Conservation (phyloP, 2,329 filamentous ascomycete species). For the Aspergillus neotritici region DNA sequence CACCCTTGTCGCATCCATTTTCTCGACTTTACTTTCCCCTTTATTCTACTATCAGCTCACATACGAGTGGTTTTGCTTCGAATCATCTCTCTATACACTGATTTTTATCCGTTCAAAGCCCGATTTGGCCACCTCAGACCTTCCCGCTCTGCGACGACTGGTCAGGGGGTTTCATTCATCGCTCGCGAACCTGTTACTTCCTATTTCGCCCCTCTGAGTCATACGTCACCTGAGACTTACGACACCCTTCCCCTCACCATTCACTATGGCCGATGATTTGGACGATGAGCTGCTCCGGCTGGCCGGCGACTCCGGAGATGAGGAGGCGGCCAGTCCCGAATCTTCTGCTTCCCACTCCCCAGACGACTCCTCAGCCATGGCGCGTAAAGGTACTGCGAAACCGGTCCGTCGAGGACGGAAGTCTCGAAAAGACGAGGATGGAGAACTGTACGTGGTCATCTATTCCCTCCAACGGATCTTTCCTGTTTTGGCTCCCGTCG, state of each 20-base stretch:
- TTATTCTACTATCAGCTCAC: neutral
- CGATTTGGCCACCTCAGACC: constrained; percentile 6
- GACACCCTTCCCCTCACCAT: constrained; percentile 8
- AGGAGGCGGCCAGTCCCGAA: constrained; percentile 46
- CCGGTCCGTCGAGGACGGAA: constrained; percentile 40
- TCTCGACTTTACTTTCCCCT: neutral
- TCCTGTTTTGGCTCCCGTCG: neutral
- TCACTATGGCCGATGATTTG: constrained; percentile 69
- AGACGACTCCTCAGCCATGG: constrained; percentile 42
- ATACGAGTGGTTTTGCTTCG: neutral
- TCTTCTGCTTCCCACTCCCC: constrained; percentile 48
- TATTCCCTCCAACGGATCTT: constrained; percentile 9
- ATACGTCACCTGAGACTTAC: constrained; percentile 9
- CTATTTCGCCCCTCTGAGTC: neutral
- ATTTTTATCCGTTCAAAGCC: constrained; percentile 2
- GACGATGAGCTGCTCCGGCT: constrained; percentile 92
- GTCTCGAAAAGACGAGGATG: constrained; percentile 58
- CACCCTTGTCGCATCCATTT: neutral
- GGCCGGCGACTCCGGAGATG: constrained; percentile 61
- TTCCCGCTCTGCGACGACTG: constrained; percentile 16
- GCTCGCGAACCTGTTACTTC: neutral
- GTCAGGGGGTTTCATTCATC: constrained; percentile 10
- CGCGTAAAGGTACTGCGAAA: constrained; percentile 44
- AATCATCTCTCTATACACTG: constrained; percentile 10
- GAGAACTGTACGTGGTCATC: constrained; percentile 66